Conservation (phyloP, 805 yeast genomes). For the Deakozyma indianensis region DNA sequence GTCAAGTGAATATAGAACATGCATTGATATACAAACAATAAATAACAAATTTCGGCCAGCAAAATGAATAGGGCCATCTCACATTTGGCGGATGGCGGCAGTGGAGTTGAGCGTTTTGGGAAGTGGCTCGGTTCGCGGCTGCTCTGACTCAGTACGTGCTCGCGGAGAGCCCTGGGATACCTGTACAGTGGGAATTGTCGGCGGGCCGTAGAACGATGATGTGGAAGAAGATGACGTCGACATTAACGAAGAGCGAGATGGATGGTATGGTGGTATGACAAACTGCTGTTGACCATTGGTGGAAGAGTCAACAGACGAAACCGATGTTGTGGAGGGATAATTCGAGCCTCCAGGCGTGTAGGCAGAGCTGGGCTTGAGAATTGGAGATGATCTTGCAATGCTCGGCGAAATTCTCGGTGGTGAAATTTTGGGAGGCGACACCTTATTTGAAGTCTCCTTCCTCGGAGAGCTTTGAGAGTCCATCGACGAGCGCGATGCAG, state of each 20-base stretch:
- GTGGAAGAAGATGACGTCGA: not conserved
- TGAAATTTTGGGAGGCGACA: not conserved
- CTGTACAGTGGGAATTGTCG: no score
- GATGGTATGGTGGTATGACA: not conserved
- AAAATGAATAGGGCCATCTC: not conserved
- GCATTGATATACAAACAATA: not conserved
- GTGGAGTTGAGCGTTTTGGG: not conserved
- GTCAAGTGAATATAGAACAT: no score
- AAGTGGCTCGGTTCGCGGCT: not conserved
- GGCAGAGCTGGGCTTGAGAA: not conserved
- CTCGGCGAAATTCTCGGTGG: not conserved
- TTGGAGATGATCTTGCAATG: not conserved
- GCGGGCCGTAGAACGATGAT: no score
- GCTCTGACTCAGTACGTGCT: no score
- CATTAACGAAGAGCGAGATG: not conserved
- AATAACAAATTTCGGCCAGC: not conserved
- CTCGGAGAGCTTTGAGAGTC: not conserved
- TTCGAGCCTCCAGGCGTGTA: not conserved
- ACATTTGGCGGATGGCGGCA: not conserved
- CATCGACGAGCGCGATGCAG: not conserved
- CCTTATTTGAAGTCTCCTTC: not conserved
- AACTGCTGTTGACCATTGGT: not conserved
- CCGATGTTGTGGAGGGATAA: not conserved
- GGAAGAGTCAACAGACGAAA: not conserved
- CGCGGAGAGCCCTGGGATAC: no score